Percentiles rank a stretch among this genome's conserved stretches.
Evolutionary conservation across 140 eudicot species (phyloP).

Genomic region (Senecio squalidus): DNA sequence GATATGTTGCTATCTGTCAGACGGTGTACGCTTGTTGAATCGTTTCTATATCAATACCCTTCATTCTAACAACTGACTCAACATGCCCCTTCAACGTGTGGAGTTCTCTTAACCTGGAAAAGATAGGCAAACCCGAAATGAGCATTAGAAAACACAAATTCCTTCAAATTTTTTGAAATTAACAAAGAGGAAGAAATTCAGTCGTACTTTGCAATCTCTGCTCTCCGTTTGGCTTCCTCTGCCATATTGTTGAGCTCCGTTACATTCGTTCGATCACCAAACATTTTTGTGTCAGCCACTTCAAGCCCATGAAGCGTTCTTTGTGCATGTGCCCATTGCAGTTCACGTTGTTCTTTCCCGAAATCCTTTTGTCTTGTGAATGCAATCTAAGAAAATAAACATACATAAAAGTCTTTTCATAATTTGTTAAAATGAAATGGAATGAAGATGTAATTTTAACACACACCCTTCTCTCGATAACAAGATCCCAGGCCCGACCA

Average conservation of each 20-base stretch:
- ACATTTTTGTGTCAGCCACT: slow-evolving; percentile 65
- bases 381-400: slow-evolving; percentile 45
- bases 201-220: slow-evolving; percentile 76
- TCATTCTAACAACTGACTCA: slow-evolving; percentile 11
- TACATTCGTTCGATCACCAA: slow-evolving; percentile 47
- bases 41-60: slow-evolving; percentile 1
- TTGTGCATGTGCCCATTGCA: slow-evolving; percentile 93
- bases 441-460: neutral
- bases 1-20: neutral
- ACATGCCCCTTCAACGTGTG: slow-evolving; percentile 16
- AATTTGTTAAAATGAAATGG: too few relatives aligned
- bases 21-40: slow-evolving; percentile 10
- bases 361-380: slow-evolving; percentile 90
- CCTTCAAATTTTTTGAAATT: neutral
- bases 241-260: slow-evolving; percentile 91
- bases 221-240: slow-evolving; percentile 93
- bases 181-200: neutral
- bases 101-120: neutral
- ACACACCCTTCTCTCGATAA: slow-evolving; percentile 74
- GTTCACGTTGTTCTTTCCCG: slow-evolving; percentile 89
- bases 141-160: neutral
- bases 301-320: slow-evolving; percentile 93
- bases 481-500: slow-evolving; percentile 96
- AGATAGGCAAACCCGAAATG: neutral
- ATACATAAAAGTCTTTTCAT: neutral